Conservation (phyloP, 257 asterid genomes). For the Jaltomata sinuosa region DNA sequence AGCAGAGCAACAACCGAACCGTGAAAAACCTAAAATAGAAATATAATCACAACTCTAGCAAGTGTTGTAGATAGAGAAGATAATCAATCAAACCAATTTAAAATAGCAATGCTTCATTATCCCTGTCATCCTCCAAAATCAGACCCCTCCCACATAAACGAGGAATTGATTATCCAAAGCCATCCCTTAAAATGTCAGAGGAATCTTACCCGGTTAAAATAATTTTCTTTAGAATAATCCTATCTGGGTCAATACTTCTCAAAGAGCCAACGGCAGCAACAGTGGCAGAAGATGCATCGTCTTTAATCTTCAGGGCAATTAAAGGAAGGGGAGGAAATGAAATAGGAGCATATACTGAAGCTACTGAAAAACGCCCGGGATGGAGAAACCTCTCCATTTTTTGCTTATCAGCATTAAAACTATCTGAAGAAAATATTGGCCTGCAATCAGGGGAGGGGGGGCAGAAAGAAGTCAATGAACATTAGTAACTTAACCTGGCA, state of each 20-base stretch:
- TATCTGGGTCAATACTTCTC: constrained; percentile 71
- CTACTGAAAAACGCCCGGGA: constrained; percentile 72
- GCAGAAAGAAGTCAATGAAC: background rate
- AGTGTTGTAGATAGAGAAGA: background rate
- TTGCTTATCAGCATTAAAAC: constrained; percentile 65
- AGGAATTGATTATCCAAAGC: background rate
- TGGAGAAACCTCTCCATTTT: constrained; percentile 99
- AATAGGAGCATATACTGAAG: constrained; percentile 85
- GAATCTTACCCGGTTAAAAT: constrained; percentile 79
- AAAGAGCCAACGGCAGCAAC: constrained; percentile 87
- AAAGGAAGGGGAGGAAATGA: constrained; percentile 72
- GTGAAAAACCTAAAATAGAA: background rate
- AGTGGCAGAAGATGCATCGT: constrained; percentile 40
- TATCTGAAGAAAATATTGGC: constrained; percentile 80
- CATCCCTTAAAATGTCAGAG: background rate
- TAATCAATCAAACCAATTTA: background rate
- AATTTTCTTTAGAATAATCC: constrained; percentile 80
- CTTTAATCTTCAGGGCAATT: constrained; percentile 61
- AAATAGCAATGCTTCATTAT: background rate
- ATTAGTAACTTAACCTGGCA: background rate
- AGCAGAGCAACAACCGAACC: background rate
- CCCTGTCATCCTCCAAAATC: background rate
- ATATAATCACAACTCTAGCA: background rate
- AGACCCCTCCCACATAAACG: background rate
- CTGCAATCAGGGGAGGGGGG: constrained; percentile 30